Conservation (phyloP, 2,329 filamentous ascomycete species). For the Aspergillus quadrilineatus region DNA sequence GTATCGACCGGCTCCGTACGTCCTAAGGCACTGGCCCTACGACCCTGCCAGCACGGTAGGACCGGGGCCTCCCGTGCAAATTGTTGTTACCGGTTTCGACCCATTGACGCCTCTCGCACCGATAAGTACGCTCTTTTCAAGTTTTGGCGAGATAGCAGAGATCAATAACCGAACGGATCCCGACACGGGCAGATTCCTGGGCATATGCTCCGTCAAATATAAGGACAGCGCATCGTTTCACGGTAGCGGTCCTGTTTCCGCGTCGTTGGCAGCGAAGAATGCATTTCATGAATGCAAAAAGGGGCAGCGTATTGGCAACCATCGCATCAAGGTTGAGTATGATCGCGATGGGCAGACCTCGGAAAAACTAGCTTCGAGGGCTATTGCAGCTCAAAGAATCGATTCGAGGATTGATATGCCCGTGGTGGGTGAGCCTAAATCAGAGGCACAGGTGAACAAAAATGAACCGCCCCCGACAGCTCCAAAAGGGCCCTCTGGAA, state of each 20-base stretch:
- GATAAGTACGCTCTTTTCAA: conserved; percentile 41
- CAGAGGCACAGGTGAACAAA: conserved; percentile 44
- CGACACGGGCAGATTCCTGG: conserved; percentile 87
- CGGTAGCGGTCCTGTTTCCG: conserved; percentile 59
- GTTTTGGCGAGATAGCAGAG: conserved; percentile 70
- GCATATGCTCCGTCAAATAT: conserved; percentile 89
- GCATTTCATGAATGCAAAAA: conserved; percentile 73
- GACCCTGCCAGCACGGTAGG: conserved; percentile 82
- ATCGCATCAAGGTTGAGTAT: conserved; percentile 76
- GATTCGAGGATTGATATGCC: conserved; percentile 40
- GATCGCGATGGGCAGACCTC: conserved; percentile 87
- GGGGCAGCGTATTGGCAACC: conserved; percentile 74
- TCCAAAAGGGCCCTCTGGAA: conserved; percentile 76
- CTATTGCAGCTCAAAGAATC: conserved; percentile 66
- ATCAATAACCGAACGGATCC: conserved; percentile 95
- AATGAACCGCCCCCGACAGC: conserved; percentile 75
- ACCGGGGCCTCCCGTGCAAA: conserved; percentile 82
- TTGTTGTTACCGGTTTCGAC: conserved; percentile 96
- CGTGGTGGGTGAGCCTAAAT: conserved; percentile 29
- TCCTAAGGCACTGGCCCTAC: conserved; percentile 76
- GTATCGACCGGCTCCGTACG: conserved; percentile 73
- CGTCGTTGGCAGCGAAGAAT: conserved; percentile 75
- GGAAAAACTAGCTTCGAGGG: conserved; percentile 71
- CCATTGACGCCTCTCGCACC: conserved; percentile 71
- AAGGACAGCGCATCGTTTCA: conserved; percentile 64